phyloP scores from a whole-genome alignment of 768 basidiomycete species.

The Rhodosporidiobolus odoratus region DNA sequence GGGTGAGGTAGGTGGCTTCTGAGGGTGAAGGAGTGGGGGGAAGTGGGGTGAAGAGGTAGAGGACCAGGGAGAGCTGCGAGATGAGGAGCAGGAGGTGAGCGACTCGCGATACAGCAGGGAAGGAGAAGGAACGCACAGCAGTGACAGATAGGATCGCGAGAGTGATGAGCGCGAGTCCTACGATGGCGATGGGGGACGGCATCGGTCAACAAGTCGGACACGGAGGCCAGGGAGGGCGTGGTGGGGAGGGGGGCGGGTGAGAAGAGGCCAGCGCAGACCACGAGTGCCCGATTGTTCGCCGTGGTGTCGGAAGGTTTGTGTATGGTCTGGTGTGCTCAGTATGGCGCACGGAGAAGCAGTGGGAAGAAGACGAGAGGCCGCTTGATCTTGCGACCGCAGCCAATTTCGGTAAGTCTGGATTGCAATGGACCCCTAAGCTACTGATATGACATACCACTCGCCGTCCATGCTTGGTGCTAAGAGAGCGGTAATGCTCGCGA shows the following conservation, averaged over 20 bases:
- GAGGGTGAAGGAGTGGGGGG: slow-evolving; percentile 60
- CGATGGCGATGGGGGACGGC: no score
- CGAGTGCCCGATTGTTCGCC: no score
- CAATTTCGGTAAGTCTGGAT: no score
- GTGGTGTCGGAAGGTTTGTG: no score
- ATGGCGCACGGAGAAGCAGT: no score
- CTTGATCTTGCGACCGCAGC: no score
- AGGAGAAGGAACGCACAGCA: not conserved
- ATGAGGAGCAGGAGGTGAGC: not conserved
- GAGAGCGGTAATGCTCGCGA: no score
- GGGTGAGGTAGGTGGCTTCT: slow-evolving; percentile 65
- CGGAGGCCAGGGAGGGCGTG: not conserved
- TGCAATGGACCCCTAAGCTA: no score
- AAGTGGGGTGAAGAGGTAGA: slow-evolving; percentile 69
- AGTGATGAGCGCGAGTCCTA: not conserved
- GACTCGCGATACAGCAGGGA: not conserved
- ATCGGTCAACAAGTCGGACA: not conserved
- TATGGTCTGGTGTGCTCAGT: no score
- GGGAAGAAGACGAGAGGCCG: no score
- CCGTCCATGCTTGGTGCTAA: no score
- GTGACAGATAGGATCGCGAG: slow-evolving; percentile 1
- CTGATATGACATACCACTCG: no score
- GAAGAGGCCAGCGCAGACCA: not conserved
- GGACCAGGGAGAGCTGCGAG: slow-evolving; percentile 60
- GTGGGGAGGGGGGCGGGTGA: not conserved